These are phyloP conservation scores for Colletotrichum sp. DNA, from an alignment of 2,329 filamentous ascomycete genomes.

Conservation along the genomic window DNA sequence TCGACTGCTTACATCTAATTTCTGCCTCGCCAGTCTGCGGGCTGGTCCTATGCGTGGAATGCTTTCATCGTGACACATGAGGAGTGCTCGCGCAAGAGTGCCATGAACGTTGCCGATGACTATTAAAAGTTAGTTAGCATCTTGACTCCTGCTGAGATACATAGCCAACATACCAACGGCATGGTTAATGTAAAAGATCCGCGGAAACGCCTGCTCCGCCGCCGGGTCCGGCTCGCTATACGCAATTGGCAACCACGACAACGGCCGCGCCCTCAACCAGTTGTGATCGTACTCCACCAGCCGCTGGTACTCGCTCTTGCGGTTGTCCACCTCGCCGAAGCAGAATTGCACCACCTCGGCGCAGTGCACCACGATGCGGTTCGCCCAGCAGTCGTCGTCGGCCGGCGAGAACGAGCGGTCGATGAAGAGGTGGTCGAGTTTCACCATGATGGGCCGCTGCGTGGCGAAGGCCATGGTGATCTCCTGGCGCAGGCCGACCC, in stretches of 20 bases:
- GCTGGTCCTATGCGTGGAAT: slow-evolving; percentile 52
- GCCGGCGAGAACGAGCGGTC: slow-evolving; percentile 53
- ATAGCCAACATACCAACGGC: slow-evolving; percentile 47
- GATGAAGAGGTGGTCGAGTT: slow-evolving; percentile 53
- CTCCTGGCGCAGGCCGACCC: slow-evolving; percentile 62
- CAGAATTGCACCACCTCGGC: slow-evolving; percentile 70
- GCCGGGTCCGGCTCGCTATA: slow-evolving; percentile 38
- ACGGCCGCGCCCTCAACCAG: slow-evolving; percentile 53
- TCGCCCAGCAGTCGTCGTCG: slow-evolving; percentile 61
- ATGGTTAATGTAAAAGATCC: slow-evolving; percentile 61
- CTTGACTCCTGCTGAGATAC: neutral
- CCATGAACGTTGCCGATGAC: slow-evolving; percentile 66
- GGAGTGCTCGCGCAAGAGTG: slow-evolving; percentile 60
- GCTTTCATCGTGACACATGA: slow-evolving; percentile 60
- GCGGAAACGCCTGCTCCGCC: slow-evolving; percentile 54
- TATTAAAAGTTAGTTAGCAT: slow-evolving; percentile 22
- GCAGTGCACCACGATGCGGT: slow-evolving; percentile 65
- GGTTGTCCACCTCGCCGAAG: slow-evolving; percentile 49
- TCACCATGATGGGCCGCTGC: slow-evolving; percentile 50
- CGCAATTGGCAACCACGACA: slow-evolving; percentile 60
- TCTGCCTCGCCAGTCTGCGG: slow-evolving; percentile 32
- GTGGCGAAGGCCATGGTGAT: slow-evolving; percentile 61
- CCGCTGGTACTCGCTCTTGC: slow-evolving; percentile 42
- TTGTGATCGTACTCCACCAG: slow-evolving; percentile 49
- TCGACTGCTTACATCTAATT: slow-evolving; percentile 37